These are phyloP conservation scores for Saccharomycopsis javanensis DNA, from an alignment of 805 yeast species.

Conservation along the genomic window DNA sequence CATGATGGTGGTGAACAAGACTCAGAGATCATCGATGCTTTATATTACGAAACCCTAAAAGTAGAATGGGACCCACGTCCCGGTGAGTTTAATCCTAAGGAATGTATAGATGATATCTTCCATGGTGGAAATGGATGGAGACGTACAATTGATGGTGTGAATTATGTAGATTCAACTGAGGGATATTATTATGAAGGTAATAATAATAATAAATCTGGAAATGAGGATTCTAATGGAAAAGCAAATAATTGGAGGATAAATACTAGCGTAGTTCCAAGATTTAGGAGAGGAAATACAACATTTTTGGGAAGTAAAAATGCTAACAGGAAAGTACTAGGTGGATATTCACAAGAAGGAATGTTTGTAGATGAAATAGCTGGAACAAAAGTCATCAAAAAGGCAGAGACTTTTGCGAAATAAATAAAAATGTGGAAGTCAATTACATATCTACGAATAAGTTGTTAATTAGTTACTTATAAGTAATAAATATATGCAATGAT, in stretches of 20 bases:
- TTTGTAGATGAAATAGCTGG: neutral
- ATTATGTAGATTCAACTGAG: conserved; percentile 29
- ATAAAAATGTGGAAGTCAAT: neutral
- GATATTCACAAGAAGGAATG: neutral
- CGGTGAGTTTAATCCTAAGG: conserved; percentile 54
- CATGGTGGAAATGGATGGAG: conserved; percentile 66
- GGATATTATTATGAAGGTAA: neutral
- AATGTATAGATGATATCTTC: conserved; percentile 66
- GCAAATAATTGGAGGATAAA: neutral
- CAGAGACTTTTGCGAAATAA: neutral
- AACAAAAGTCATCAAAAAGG: neutral
- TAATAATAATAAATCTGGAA: neutral
- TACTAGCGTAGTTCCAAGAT: neutral
- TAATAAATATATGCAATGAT: conserved; percentile 1
- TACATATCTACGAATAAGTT: neutral
- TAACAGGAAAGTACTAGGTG: neutral
- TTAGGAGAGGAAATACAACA: neutral
- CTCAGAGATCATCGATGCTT: conserved; percentile 23
- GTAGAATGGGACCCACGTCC: conserved; percentile 51
- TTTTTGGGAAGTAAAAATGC: neutral
- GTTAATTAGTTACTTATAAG: neutral
- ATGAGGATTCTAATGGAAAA: neutral
- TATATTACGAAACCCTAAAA: conserved; percentile 47
- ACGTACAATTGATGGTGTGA: conserved; percentile 35
- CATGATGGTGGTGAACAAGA: neutral